Base-by-base conservation (phyloP, 257 asterid species). In the Galeopsis tetrahit region DNA sequence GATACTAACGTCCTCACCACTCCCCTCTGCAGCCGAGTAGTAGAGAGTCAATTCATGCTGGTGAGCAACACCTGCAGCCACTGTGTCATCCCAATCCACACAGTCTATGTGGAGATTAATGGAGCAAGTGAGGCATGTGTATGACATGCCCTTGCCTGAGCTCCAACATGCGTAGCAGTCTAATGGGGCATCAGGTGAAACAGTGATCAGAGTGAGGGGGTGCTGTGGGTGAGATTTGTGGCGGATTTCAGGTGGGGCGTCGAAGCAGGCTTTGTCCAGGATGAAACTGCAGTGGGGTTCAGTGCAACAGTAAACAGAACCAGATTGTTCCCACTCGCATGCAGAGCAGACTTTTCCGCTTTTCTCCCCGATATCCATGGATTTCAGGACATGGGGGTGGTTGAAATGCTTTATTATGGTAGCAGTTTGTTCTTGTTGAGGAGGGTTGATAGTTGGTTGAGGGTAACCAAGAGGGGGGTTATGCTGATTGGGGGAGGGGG, bases 201-300 rank as follows among this genome's bases (percentile, higher is more conserved):
- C 71, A 0, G 87, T 49, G n/a, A 81, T 73, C 4, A 87, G 85
- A 40, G 51, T 84, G 6, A 84, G 86, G 4, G 82, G 68, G 81
- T 84, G 91, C 34, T 77, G 79, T 7, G 82, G 89, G 77, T 86
- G 92, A 43, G 84, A 84, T 28, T 82, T 79, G 65, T 86, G 92
- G 1, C 53, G 74, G 74, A 82, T 62, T 36, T 82, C 88, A 0
- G 1, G 44, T 3, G 92, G 92, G 10, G 85, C 66, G 53, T 86
- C 86, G 69, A 86, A 86, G 71, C 92, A 86, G 15, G 82, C 5
- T 48, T 84, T 78, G 78, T 86, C 86, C 80, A 86, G 82, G 77
- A 79, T 76, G 87, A 84, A 86, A 14, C 62, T 75, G 83, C 92
- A 86, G 31, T 79, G 58, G 32, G 85, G 53, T 3, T 86, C 86